Conservation (phyloP, 768 basidiomycete genomes). For the Cyclocybe cylindracea region DNA sequence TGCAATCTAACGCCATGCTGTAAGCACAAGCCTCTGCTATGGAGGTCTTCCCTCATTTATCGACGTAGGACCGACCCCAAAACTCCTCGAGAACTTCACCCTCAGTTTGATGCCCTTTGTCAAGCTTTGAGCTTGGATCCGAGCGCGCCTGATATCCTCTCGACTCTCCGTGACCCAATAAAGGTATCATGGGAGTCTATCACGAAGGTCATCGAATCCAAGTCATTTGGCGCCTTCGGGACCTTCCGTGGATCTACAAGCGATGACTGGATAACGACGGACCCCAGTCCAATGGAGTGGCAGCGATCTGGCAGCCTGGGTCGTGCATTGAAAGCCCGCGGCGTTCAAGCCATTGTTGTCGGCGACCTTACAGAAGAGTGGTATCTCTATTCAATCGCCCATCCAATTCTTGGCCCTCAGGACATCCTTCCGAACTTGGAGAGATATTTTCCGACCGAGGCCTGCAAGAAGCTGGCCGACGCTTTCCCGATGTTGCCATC, state of each 20-base stretch:
- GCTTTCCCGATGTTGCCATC: slow-evolving; percentile 43
- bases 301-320: slow-evolving; percentile 66
- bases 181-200: slow-evolving; percentile 52
- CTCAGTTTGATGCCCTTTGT: slow-evolving; percentile 68
- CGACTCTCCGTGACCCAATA: slow-evolving; percentile 47
- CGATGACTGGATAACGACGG: slow-evolving; percentile 53
- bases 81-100: slow-evolving; percentile 54
- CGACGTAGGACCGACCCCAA: slow-evolving; percentile 52
- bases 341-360: slow-evolving; percentile 61
- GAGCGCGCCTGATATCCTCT: slow-evolving; percentile 45
- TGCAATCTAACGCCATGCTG: slow-evolving; percentile 79
- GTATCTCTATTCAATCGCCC: slow-evolving; percentile 75
- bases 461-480: slow-evolving; percentile 46
- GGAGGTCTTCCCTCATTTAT: not conserved
- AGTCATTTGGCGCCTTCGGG: slow-evolving; percentile 53
- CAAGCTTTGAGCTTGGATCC: slow-evolving; percentile 57
- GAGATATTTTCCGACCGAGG: slow-evolving; percentile 56
- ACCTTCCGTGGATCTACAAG: slow-evolving; percentile 73
- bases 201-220: slow-evolving; percentile 59
- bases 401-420: slow-evolving; percentile 47
- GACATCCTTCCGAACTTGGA: slow-evolving; percentile 61
- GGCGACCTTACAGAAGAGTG: slow-evolving; percentile 77
- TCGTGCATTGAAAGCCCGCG: slow-evolving; percentile 50
- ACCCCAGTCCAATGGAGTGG: slow-evolving; percentile 65
- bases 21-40: slow-evolving; percentile 29